Percentiles rank a stretch among this genome's conserved stretches.
Conservation (phyloP, 1,284 basidiomycete species). For the Heterobasidion annosum region DNA sequence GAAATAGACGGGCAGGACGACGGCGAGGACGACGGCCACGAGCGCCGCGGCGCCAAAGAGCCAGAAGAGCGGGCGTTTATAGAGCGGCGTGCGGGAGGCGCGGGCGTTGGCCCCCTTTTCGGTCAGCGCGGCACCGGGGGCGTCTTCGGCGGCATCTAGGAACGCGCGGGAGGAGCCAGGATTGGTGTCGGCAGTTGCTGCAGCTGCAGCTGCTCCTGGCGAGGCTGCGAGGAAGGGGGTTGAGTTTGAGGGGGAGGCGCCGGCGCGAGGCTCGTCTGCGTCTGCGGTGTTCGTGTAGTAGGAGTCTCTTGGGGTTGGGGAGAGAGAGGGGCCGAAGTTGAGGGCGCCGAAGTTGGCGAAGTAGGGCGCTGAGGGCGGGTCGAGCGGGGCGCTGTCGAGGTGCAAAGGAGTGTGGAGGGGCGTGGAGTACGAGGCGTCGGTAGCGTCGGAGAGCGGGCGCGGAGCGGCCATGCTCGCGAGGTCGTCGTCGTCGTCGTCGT, state of each 20-base stretch:
- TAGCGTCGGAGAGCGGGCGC: constrained; percentile 7
- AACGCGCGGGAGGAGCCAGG: background rate
- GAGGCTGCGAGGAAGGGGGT: background rate
- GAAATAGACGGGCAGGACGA: constrained; percentile 48
- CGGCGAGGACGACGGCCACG: constrained; percentile 34
- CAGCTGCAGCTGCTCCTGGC: too few relatives aligned
- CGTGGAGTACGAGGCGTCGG: constrained; percentile 4
- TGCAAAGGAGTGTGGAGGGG: constrained; percentile 3
- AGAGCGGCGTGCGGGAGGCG: constrained; percentile 1
- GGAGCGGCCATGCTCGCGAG: background rate
- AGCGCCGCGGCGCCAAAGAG: constrained; percentile 23
- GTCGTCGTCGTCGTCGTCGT: background rate
- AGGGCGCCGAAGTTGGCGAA: constrained; percentile 1
- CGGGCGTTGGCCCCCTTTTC: background rate
- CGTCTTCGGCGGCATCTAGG: too few relatives aligned
- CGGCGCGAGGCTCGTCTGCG: background rate
- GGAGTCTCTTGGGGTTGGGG: constrained; percentile 6
- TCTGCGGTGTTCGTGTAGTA: background rate
- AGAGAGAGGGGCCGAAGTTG: constrained; percentile 2
- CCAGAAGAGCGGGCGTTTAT: constrained; percentile 10
- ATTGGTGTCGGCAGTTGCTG: background rate
- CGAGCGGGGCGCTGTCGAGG: background rate
- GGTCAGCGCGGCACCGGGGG: background rate
- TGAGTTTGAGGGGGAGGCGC: constrained; percentile 5
- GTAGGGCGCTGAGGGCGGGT: background rate